These are phyloP conservation scores for Dioscorea zingiberensis DNA, from an alignment of 106 monocot genomes.

Conservation along the genomic window DNA sequence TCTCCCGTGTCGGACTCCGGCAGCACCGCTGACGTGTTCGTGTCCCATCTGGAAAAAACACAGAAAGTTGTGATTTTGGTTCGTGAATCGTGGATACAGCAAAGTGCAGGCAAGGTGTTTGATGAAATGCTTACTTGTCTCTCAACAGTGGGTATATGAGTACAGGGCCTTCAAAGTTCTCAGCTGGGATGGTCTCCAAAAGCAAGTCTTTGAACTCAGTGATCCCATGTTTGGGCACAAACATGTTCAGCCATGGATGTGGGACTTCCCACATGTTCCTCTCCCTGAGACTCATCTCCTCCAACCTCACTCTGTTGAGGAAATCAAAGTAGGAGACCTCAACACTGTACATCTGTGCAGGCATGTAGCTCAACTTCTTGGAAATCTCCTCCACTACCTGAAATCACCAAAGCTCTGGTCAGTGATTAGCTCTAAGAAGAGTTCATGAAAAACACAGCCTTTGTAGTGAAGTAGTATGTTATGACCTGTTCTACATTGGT, in stretches of 20 bases:
- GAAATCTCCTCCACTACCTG: conserved; percentile 39
- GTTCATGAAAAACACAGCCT: background rate
- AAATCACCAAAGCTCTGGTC: background rate
- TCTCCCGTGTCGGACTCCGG: conserved; percentile 31
- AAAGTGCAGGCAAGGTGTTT: background rate
- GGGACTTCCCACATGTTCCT: conserved; percentile 74
- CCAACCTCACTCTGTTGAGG: conserved; percentile 64
- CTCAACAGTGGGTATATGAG: conserved; percentile 72
- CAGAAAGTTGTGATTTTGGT: background rate
- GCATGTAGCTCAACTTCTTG: conserved; percentile 28
- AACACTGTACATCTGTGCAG: conserved; percentile 29
- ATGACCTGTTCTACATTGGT: conserved; percentile 35
- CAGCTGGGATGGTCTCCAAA: conserved; percentile 38
- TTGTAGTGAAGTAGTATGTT: background rate
- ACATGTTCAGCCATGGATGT: conserved; percentile 90
- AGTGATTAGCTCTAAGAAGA: background rate
- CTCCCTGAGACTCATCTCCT: conserved; percentile 47
- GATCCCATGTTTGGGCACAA: conserved; percentile 58
- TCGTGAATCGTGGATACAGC: background rate
- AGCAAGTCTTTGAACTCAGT: conserved; percentile 54
- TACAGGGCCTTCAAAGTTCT: conserved; percentile 53
- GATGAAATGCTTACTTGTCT: conserved; percentile 57
- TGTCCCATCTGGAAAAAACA: conserved; percentile 58
- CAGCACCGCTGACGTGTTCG: conserved; percentile 61
- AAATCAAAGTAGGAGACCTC: conserved; percentile 82